Conservation (phyloP, 148 eudicot species). For the Rhododendron kiyosumense region DNA sequence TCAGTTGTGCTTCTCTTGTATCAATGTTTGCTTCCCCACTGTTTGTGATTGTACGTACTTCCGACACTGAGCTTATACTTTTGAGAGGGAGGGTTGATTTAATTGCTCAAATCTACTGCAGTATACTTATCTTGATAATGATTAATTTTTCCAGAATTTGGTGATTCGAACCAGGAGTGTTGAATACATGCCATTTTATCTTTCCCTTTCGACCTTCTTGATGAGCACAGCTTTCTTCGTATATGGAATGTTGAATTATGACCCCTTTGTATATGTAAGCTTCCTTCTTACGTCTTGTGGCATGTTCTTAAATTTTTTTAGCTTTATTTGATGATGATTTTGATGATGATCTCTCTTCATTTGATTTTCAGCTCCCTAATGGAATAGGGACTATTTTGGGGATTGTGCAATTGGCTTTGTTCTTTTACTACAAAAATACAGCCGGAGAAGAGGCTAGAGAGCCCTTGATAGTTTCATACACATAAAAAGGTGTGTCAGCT, state of each 20-base stretch:
- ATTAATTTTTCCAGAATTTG: conserved; percentile 45
- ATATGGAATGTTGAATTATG: conserved; percentile 64
- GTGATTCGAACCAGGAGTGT: conserved; percentile 76
- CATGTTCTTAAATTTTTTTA: not conserved
- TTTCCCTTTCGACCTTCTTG: conserved; percentile 77
- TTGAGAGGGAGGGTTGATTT: not conserved
- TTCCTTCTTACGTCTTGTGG: not conserved
- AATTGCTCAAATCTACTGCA: not conserved
- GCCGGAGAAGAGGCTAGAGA: conserved; percentile 35
- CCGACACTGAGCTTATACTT: not conserved
- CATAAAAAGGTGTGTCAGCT: conserved; percentile 7
- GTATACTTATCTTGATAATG: conserved; percentile 3
- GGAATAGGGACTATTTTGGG: conserved; percentile 77
- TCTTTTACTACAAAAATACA: conserved; percentile 39
- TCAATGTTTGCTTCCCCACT: conserved; percentile 94
- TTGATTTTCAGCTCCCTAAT: conserved; percentile 71
- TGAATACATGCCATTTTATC: conserved; percentile 91
- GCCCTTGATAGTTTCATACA: conserved; percentile 45
- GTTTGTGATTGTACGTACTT: conserved; percentile 62
- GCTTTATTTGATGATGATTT: not conserved
- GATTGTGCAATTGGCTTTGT: conserved; percentile 53
- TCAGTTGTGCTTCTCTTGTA: conserved; percentile 66
- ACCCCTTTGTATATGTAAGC: conserved; percentile 78
- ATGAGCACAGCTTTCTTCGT: conserved; percentile 73
- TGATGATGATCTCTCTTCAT: not conserved